Base-by-base conservation (phyloP, 2,329 filamentous ascomycete species). In the Penicillium sp. region DNA sequence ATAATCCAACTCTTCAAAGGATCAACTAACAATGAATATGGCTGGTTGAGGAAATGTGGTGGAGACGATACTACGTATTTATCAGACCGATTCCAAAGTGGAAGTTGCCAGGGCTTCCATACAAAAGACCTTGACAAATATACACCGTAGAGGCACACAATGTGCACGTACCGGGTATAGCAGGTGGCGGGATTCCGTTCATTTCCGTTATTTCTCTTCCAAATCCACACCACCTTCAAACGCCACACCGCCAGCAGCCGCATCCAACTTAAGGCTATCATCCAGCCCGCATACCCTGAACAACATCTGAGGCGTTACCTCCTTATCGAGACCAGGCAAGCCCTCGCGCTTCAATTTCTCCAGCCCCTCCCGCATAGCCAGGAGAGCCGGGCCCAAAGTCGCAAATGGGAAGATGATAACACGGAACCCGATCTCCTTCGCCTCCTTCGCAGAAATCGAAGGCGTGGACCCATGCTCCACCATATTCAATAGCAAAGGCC, bases 221-320 rank as follows among this genome's bases (percentile, higher is more conserved):
- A 65, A 43, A 32, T 67, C 64, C 13, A 66, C 64, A 13, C 64
- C 64, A 9, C 61, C 59, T 12, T 64, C 53, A 35, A 69, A 69
- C 6, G 63, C 55, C 21, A 53, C 58, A 26, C 69, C 68, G 35
- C 71, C 70, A 31, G 71, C 70, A 35, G 63, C 57, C 28, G 61
- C 62, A 60, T 73, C 71, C 44, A 73, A 51, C 49, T 64, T 57
- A n/a, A 72, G 59, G 38, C 66, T 69, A 44, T 71, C 67, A 48
- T 71, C 63, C 52, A 73, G 46, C 13, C 69, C 71, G 52, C 69
- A 72, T n/a, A 72, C 63, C n/a, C 70, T 61, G 48, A 74, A 73
- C 26, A 72, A 47, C 55, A 64, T 64, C 61, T 69, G 69, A 26
- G 69, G 69, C 22, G 62, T 69, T 47, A 66, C 52, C 28, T 61